Base-by-base conservation (phyloP, 768 basidiomycete genomes). In the Coprinopsis sp. region DNA sequence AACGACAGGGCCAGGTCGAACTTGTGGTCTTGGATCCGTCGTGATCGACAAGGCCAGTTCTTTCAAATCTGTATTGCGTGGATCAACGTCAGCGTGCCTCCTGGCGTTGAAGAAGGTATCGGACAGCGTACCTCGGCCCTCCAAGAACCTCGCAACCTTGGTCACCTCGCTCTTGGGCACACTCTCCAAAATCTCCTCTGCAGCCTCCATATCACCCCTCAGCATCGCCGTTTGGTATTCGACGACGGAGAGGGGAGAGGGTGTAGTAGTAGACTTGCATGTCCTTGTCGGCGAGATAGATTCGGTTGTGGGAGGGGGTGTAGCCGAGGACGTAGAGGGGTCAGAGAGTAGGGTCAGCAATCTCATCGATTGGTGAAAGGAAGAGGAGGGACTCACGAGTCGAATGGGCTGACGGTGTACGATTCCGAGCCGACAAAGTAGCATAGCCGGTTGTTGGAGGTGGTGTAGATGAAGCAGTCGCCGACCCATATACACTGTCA, bases 401-500 rank as follows among this genome's bases (percentile, higher is more conserved):
- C 95, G 53, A 96, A 93, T 42, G 92, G 91, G 47, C 90, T 91
- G 63, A 99, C 87, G 42, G 88, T 92, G 63, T 96, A 93, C 1
- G 92, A 83, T 62, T 97, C 91, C 31, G 73, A 84, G 14, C 96
- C 96, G 37, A 98, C 82, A 51, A 99, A 90, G 74, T 98, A 98
- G 67, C 84, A 91, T 39, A 99, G 75, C 18, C 93, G 77, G 68
- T 97, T 97, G 51, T 78, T 78, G 2, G 79, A 67, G 13, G 86
- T 97, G 41, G 93, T 98, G 69, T 96, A 98, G 59, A 98, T 86
- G 68, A 99, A 91, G 66, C 95, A 99, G 65, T 99, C 96, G 44
- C 95, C 96, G 33, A 98, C 81, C 95, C 96, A 99, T 71, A 94
- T 95, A n/a, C 81, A n/a, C n/a, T n/a, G n/a, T n/a, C 90, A 0